Evolutionary conservation across 805 yeast species (phyloP).

Genomic region (Ogataea neopini): DNA sequence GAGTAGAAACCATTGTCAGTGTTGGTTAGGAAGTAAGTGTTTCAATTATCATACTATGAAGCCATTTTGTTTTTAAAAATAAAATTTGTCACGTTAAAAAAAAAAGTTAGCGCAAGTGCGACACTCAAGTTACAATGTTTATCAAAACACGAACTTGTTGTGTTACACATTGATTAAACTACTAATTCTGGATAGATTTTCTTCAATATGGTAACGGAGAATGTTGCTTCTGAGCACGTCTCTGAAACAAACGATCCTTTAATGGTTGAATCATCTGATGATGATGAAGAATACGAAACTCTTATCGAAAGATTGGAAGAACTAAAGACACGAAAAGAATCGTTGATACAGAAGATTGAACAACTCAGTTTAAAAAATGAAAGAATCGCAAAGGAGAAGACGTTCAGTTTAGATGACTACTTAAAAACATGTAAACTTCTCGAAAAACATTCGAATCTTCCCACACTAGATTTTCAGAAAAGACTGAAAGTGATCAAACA

Average conservation of each 20-base stretch:
- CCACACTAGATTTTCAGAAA: slow-evolving; percentile 30
- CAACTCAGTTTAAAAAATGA: slow-evolving; percentile 1
- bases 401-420: slow-evolving; percentile 22
- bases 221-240: background rate
- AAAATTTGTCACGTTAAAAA: slow-evolving; percentile 3
- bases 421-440: slow-evolving; percentile 19
- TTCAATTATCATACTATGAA: background rate
- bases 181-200: background rate
- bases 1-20: slow-evolving; percentile 35
- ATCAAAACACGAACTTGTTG: slow-evolving; percentile 3
- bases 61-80: background rate
- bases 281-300: slow-evolving; percentile 17
- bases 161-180: too few relatives aligned
- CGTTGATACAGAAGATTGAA: slow-evolving; percentile 6
- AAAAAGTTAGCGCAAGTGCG: slow-evolving; percentile 1
- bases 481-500: slow-evolving; percentile 23
- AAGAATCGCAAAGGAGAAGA: slow-evolving; percentile 1
- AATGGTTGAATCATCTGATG: slow-evolving; percentile 9
- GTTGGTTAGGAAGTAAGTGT: background rate
- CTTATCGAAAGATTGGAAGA: slow-evolving; percentile 8
- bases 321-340: slow-evolving; percentile 10
- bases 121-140: background rate
- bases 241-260: too few relatives aligned
- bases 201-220: background rate
- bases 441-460: slow-evolving; percentile 28